phyloP scores from a whole-genome alignment of 331 rosid genomes.

The Quercus phellos region DNA sequence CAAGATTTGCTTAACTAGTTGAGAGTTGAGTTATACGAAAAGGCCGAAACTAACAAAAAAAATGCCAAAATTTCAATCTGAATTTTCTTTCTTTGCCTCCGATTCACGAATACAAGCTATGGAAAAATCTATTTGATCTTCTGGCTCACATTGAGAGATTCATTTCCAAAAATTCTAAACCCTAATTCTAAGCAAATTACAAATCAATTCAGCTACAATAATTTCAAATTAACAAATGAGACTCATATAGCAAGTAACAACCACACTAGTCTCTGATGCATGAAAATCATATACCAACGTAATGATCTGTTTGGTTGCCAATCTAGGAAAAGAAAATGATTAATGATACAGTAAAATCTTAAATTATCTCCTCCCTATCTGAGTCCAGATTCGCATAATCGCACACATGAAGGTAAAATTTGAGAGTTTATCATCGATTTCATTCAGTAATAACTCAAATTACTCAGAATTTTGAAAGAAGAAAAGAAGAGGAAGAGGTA shows the following conservation, averaged over 20 bases:
- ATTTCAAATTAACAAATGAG: not conserved
- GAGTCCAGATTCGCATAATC: not conserved
- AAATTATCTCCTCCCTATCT: not conserved
- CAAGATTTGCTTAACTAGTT: not conserved
- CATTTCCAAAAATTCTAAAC: not conserved
- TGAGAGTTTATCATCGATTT: too few species aligned
- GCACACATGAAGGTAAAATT: too few species aligned
- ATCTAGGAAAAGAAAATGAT: not conserved
- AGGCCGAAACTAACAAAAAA: not conserved
- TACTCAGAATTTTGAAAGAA: not conserved
- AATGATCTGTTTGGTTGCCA: not conserved
- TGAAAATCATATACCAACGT: not conserved
- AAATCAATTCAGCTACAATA: not conserved
- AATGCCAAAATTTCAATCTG: not conserved
- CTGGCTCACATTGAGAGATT: not conserved
- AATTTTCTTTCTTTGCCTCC: not conserved
- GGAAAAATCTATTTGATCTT: not conserved
- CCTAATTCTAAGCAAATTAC: not conserved
- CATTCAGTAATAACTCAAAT: not conserved
- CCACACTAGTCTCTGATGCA: not conserved
- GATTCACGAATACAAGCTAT: not conserved
- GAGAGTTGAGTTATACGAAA: not conserved
- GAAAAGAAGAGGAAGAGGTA: conserved; percentile 5
- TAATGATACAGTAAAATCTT: not conserved
- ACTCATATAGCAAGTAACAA: not conserved